Percentiles rank a stretch among this genome's conserved stretches.
Evolutionary conservation across 345 rosid genomes (phyloP).

Genomic region (Ceriops decandra): DNA sequence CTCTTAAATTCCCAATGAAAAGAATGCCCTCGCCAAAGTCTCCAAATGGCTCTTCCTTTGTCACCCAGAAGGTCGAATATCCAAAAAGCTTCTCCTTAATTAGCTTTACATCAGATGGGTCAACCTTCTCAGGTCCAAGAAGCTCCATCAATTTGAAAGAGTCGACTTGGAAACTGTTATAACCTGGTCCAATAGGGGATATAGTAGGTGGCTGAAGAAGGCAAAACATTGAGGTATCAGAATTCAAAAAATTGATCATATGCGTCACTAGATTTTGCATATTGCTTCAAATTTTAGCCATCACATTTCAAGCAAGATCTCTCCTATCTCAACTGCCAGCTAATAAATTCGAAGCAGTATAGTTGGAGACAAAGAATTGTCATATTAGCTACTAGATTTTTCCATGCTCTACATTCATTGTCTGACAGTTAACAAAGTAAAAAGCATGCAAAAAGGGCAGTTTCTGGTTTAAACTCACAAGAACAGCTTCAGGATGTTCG

Average conservation of each 20-base stretch:
- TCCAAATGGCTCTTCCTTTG: slow-evolving; percentile 96
- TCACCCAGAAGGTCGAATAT: slow-evolving; percentile 91
- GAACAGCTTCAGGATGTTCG: not conserved
- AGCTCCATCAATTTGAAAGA: slow-evolving; percentile 91
- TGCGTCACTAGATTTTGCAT: not conserved
- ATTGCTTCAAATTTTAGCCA: not conserved
- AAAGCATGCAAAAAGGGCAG: no score
- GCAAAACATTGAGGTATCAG: slow-evolving; percentile 12
- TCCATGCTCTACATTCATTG: no score
- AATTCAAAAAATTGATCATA: slow-evolving; percentile 2
- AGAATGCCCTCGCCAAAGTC: slow-evolving; percentile 85
- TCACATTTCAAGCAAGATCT: not conserved
- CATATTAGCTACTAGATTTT: no score
- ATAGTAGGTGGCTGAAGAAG: slow-evolving; percentile 55
- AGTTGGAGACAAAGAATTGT: no score
- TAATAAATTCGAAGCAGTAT: no score
- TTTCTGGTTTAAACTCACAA: not conserved
- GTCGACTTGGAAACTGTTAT: slow-evolving; percentile 77
- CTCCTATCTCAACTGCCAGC: no score
- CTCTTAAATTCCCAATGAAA: slow-evolving; percentile 88
- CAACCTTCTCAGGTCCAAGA: slow-evolving; percentile 94
- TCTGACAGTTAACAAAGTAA: no score
- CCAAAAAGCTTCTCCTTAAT: slow-evolving; percentile 84
- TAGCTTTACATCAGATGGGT: slow-evolving; percentile 73
- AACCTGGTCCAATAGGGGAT: slow-evolving; percentile 61